phyloP scores from a whole-genome alignment of 164 flowering plant species.

The Litsea cubeba region DNA sequence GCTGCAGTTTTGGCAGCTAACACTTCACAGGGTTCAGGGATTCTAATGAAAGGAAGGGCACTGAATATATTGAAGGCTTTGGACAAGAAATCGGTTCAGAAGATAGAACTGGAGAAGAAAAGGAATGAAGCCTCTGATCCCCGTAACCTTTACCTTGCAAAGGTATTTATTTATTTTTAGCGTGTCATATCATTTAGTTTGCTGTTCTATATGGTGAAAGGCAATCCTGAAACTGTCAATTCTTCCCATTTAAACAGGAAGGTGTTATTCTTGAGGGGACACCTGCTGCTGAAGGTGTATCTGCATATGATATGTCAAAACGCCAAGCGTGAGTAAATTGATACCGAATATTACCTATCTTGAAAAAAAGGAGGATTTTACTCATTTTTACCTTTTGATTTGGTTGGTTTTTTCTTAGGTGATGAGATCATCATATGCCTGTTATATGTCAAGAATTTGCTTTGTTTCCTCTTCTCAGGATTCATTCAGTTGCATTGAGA shows the following conservation, averaged over 20 bases:
- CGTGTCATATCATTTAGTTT: neutral
- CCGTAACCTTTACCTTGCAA: slow-evolving; percentile 85
- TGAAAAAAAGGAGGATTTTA: no score
- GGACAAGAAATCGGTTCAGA: slow-evolving; percentile 78
- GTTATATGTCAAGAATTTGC: neutral
- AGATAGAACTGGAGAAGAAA: slow-evolving; percentile 57
- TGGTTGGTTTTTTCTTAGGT: neutral
- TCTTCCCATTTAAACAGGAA: slow-evolving; percentile 46
- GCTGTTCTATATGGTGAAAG: neutral
- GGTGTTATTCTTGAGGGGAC: slow-evolving; percentile 85
- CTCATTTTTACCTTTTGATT: neutral
- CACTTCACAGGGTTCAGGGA: slow-evolving; percentile 54
- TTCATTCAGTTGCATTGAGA: neutral
- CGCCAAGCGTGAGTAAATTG: slow-evolving; percentile 63
- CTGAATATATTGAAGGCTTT: slow-evolving; percentile 76
- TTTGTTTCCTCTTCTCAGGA: neutral
- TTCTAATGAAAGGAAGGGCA: slow-evolving; percentile 69
- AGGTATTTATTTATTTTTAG: slow-evolving; percentile 32
- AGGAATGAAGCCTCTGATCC: slow-evolving; percentile 57
- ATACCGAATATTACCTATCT: neutral
- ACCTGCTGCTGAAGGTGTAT: slow-evolving; percentile 94
- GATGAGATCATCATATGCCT: neutral
- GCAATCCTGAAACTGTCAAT: neutral
- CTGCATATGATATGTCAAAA: slow-evolving; percentile 74
- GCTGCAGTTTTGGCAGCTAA: slow-evolving; percentile 72